Evolutionary conservation across 1,139 yeast species (phyloP).

Genomic region (Candida sojae): DNA sequence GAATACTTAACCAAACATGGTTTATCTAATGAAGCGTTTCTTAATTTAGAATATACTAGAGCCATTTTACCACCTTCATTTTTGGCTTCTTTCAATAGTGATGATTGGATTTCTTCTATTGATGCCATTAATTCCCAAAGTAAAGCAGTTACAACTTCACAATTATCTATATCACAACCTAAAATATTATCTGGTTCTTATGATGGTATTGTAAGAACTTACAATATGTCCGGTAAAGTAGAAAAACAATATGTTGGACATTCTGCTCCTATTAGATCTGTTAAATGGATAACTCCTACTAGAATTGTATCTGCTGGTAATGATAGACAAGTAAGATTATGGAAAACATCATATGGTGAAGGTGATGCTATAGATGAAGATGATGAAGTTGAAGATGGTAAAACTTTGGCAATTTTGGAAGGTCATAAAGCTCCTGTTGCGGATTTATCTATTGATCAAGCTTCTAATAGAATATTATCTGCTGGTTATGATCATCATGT

Average conservation of each 20-base stretch:
- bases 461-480: slow-evolving; percentile 65
- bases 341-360: slow-evolving; percentile 63
- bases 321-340: slow-evolving; percentile 84
- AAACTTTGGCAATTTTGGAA: slow-evolving; percentile 78
- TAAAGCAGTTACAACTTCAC: slow-evolving; percentile 28
- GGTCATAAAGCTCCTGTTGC: slow-evolving; percentile 91
- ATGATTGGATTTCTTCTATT: slow-evolving; percentile 93
- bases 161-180: slow-evolving; percentile 31
- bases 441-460: slow-evolving; percentile 60
- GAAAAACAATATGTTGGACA: slow-evolving; percentile 86
- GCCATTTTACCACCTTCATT: slow-evolving; percentile 93
- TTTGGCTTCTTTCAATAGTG: slow-evolving; percentile 84
- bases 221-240: slow-evolving; percentile 82
- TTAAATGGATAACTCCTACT: slow-evolving; percentile 73
- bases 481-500: slow-evolving; percentile 83
- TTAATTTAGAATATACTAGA: slow-evolving; percentile 85
- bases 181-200: slow-evolving; percentile 86
- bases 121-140: slow-evolving; percentile 46
- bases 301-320: slow-evolving; percentile 84
- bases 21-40: slow-evolving; percentile 76
- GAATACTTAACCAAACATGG: slow-evolving; percentile 78
- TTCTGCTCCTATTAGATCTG: slow-evolving; percentile 80
- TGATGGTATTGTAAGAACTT: slow-evolving; percentile 91
- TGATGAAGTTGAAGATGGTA: slow-evolving; percentile 64
- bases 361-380: slow-evolving; percentile 36